Conservation (phyloP, 2,329 filamentous ascomycete species). For the Chaetomiaceae sp. region DNA sequence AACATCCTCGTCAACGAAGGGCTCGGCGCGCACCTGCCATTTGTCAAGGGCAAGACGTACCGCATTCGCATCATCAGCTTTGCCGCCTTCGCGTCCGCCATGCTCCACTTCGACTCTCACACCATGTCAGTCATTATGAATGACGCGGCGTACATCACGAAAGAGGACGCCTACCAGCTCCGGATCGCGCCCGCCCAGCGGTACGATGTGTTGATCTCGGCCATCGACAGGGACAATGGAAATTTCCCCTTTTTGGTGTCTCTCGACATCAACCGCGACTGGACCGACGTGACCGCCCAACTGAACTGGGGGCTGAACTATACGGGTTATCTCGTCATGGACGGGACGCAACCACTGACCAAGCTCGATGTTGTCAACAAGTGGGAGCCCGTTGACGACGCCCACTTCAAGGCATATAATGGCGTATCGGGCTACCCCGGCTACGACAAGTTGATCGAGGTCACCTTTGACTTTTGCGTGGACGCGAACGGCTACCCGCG, state of each 20-base stretch:
- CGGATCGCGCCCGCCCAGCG: slow-evolving; percentile 41
- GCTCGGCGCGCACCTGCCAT: slow-evolving; percentile 31
- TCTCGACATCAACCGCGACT: slow-evolving; percentile 42
- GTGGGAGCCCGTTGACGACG: slow-evolving; percentile 57
- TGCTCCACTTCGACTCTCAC: slow-evolving; percentile 42
- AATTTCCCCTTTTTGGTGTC: slow-evolving; percentile 43
- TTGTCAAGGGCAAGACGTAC: slow-evolving; percentile 41
- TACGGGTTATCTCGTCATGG: slow-evolving; percentile 41
- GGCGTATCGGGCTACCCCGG: slow-evolving; percentile 43
- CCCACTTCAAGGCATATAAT: slow-evolving; percentile 53
- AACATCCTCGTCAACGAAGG: slow-evolving; percentile 42
- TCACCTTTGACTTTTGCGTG: slow-evolving; percentile 54
- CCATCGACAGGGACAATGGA: slow-evolving; percentile 30
- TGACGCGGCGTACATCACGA: slow-evolving; percentile 39
- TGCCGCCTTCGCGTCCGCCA: slow-evolving; percentile 38
- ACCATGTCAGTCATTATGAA: slow-evolving; percentile 44
- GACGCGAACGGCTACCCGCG: slow-evolving; percentile 60
- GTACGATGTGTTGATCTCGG: slow-evolving; percentile 40
- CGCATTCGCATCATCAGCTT: slow-evolving; percentile 45
- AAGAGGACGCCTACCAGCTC: slow-evolving; percentile 35
- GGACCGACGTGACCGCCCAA: slow-evolving; percentile 25
- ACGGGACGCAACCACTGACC: slow-evolving; percentile 28
- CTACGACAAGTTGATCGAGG: slow-evolving; percentile 51
- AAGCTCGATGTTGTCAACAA: slow-evolving; percentile 30
- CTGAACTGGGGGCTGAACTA: slow-evolving; percentile 35